Percentiles rank a stretch among this genome's conserved stretches.
phyloP scores from a whole-genome alignment of 148 eudicot species.

The Camellia sinensis region DNA sequence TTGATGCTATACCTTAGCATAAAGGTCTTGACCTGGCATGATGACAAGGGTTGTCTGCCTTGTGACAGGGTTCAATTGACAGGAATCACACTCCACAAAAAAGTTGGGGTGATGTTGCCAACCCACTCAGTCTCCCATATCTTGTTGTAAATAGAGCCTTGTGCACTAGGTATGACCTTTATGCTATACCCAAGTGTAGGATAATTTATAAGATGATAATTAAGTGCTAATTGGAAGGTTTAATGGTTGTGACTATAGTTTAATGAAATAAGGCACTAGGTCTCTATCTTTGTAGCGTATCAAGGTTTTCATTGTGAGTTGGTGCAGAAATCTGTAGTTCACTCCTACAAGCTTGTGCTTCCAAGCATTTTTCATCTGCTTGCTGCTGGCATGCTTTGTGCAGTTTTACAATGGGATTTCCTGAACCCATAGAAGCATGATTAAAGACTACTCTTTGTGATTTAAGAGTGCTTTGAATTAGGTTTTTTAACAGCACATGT shows the following conservation, averaged over 20 bases:
- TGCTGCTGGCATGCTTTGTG: background rate
- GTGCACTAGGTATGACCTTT: too few relatives aligned
- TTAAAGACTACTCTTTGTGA: background rate
- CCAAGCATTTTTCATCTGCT: constrained; percentile 7
- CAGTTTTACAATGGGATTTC: background rate
- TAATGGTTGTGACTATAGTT: background rate
- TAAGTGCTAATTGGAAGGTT: constrained; percentile 4
- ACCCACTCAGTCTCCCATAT: too few relatives aligned
- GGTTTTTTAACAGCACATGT: background rate
- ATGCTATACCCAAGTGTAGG: background rate
- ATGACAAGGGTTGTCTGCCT: too few relatives aligned
- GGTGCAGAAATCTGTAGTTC: background rate
- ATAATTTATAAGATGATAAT: background rate
- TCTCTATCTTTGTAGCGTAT: background rate
- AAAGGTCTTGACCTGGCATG: too few relatives aligned
- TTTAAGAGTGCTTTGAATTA: constrained; percentile 2
- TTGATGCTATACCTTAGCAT: background rate
- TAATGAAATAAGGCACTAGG: background rate
- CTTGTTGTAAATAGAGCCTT: too few relatives aligned
- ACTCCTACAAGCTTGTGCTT: constrained; percentile 5
- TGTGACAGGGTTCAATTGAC: too few relatives aligned
- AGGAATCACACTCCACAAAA: too few relatives aligned
- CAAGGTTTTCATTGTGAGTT: background rate
- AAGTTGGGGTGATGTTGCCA: too few relatives aligned
- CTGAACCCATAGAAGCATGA: background rate